These are phyloP conservation scores for Fusarium pseudograminearum DNA, from an alignment of 2,329 filamentous ascomycete genomes.

Conservation along the genomic window DNA sequence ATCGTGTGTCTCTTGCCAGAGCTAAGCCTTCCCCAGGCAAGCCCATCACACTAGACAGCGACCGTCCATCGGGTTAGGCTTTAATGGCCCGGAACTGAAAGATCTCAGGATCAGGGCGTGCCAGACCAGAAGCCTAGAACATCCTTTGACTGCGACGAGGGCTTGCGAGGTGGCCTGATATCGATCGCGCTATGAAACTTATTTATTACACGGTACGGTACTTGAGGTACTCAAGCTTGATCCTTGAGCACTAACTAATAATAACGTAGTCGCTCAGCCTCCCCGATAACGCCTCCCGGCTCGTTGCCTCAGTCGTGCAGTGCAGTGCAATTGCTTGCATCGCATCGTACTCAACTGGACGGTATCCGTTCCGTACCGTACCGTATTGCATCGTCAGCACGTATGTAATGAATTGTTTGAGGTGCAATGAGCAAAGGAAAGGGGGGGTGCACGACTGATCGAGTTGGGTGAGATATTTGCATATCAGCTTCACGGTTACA, in stretches of 20 bases:
- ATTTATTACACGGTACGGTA: slow-evolving; percentile 32
- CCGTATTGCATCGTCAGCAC: background rate
- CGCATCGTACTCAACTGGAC: background rate
- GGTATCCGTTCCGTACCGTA: background rate
- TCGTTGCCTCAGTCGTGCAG: slow-evolving; percentile 23
- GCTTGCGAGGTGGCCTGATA: slow-evolving; percentile 48
- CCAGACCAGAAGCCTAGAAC: slow-evolving; percentile 43
- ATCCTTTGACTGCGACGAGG: slow-evolving; percentile 33
- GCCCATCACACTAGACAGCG: slow-evolving; percentile 16
- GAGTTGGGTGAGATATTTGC: slow-evolving; percentile 27
- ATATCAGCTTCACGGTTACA: slow-evolving; percentile 41
- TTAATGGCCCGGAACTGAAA: slow-evolving; percentile 14
- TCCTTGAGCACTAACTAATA: slow-evolving; percentile 18
- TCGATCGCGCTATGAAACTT: slow-evolving; percentile 45
- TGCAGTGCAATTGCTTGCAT: slow-evolving; percentile 14
- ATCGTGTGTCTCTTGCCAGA: slow-evolving; percentile 6
- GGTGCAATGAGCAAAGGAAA: background rate
- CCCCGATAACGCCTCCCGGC: slow-evolving; percentile 24
- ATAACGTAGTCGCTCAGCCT: slow-evolving; percentile 28
- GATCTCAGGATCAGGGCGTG: slow-evolving; percentile 33
- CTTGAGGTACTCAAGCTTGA: slow-evolving; percentile 10
- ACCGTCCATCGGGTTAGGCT: slow-evolving; percentile 24
- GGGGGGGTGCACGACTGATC: slow-evolving; percentile 4
- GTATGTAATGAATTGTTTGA: slow-evolving; percentile 5
- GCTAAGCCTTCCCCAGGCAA: slow-evolving; percentile 24